phyloP scores from a whole-genome alignment of 2,329 filamentous ascomycete species.

The Aspergillus costaricaensis region DNA sequence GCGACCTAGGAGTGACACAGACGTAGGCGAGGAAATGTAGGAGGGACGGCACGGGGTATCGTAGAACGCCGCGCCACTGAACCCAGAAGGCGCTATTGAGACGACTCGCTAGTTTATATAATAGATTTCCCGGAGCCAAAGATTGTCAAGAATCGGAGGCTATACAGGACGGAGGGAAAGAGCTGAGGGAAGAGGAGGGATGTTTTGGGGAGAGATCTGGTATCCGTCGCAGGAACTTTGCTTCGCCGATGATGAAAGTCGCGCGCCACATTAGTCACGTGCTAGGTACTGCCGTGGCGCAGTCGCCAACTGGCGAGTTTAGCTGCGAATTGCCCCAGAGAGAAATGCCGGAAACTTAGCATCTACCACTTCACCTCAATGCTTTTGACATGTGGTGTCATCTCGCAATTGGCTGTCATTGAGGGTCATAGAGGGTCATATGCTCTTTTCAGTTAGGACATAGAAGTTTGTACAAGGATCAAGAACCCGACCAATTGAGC shows the following conservation, averaged over 20 bases:
- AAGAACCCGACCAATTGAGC: no score
- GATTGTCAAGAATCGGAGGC: background rate
- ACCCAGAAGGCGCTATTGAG: background rate
- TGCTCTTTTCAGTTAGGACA: no score
- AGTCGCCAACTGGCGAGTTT: background rate
- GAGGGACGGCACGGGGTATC: background rate
- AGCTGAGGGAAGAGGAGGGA: slow-evolving; percentile 1
- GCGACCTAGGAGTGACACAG: background rate
- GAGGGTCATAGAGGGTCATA: no score
- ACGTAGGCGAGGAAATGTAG: slow-evolving; percentile 6
- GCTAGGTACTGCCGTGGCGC: background rate
- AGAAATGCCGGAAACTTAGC: no score
- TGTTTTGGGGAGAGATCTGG: background rate
- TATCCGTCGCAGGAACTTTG: slow-evolving; percentile 6
- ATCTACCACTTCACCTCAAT: no score
- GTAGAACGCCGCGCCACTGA: background rate
- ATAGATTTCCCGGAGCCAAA: background rate
- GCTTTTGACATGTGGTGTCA: no score
- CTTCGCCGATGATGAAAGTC: slow-evolving; percentile 21
- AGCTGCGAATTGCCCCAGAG: no score
- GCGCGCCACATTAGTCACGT: slow-evolving; percentile 19
- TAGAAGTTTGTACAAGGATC: no score
- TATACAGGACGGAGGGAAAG: background rate
- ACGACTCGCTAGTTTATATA: background rate
- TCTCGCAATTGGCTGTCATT: no score